phyloP scores from a whole-genome alignment of 352 stramenopile genomes.

The Pythium monospermum region DNA sequence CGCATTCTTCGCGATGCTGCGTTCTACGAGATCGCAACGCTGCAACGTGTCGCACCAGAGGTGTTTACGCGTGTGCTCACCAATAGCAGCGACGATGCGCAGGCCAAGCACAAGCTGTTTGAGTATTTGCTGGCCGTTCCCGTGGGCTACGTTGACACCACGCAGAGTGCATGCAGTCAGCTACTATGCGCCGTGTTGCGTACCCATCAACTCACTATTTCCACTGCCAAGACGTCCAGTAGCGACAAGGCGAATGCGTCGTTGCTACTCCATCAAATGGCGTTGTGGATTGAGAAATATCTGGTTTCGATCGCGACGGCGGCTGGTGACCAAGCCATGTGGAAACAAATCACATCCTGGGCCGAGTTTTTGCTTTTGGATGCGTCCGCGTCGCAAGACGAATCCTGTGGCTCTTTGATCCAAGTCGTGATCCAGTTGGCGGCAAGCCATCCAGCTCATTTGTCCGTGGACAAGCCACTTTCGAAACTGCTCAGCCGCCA shows the following conservation, averaged over 20 bases:
- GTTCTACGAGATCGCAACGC: constrained; percentile 73
- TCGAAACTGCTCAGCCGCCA: background rate
- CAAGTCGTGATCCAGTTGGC: background rate
- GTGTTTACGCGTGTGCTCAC: constrained; percentile 25
- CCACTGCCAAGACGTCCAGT: too few species aligned
- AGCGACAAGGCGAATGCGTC: too few species aligned
- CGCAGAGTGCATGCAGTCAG: background rate
- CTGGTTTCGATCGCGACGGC: constrained; percentile 7
- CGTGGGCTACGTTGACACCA: constrained; percentile 8
- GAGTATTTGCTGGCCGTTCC: constrained; percentile 18
- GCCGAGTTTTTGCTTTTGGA: background rate
- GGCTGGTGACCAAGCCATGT: too few species aligned
- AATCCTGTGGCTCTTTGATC: background rate
- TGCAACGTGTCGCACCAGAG: constrained; percentile 34
- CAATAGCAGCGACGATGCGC: background rate
- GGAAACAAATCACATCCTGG: background rate
- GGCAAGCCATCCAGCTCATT: background rate
- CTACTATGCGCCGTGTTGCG: constrained; percentile 10
- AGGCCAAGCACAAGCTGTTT: constrained; percentile 7
- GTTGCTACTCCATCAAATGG: too few species aligned
- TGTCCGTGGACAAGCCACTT: background rate
- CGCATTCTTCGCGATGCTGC: constrained; percentile 62
- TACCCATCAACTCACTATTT: too few species aligned
- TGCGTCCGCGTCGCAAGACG: background rate
- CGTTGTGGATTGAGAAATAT: constrained; percentile 24